Conservation (phyloP, 2,329 filamentous ascomycete genomes). For the Pezicula radicicola region DNA sequence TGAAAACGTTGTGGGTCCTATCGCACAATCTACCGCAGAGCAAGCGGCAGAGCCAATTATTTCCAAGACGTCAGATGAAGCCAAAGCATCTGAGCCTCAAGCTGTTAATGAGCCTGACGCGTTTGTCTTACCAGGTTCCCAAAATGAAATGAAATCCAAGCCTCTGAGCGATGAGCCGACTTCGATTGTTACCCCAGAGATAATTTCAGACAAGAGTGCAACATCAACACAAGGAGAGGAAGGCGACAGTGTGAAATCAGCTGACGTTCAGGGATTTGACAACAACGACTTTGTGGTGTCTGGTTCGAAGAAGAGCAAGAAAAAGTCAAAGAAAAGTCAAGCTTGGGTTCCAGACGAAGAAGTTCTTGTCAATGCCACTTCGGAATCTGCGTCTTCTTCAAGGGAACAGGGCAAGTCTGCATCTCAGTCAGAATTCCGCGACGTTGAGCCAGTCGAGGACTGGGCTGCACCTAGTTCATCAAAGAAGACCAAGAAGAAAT, state of each 20-base stretch:
- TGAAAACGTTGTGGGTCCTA: too few relatives aligned
- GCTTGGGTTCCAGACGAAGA: not conserved
- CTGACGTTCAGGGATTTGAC: slow-evolving; percentile 3
- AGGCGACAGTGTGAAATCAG: not conserved
- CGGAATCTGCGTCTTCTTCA: slow-evolving; percentile 1
- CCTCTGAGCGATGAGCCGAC: too few relatives aligned
- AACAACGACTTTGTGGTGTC: slow-evolving; percentile 7
- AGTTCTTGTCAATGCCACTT: not conserved
- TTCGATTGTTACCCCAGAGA: too few relatives aligned
- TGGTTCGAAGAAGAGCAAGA: slow-evolving; percentile 13
- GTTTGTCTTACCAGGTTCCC: too few relatives aligned
- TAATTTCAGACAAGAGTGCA: not conserved
- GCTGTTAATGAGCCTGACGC: too few relatives aligned
- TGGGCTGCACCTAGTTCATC: slow-evolving; percentile 3
- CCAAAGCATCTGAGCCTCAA: too few relatives aligned
- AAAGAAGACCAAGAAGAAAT: slow-evolving; percentile 31
- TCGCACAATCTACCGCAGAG: too few relatives aligned
- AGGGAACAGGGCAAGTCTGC: too few relatives aligned
- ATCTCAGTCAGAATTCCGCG: not conserved
- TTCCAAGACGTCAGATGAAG: too few relatives aligned
- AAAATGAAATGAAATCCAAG: too few relatives aligned
- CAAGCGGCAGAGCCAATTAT: too few relatives aligned
- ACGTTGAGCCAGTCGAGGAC: slow-evolving; percentile 6
- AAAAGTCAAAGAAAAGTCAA: slow-evolving; percentile 15
- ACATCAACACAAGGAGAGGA: slow-evolving; percentile 1